phyloP scores from a whole-genome alignment of 208 protist species.

The Paratrypanosoma confusum region DNA sequence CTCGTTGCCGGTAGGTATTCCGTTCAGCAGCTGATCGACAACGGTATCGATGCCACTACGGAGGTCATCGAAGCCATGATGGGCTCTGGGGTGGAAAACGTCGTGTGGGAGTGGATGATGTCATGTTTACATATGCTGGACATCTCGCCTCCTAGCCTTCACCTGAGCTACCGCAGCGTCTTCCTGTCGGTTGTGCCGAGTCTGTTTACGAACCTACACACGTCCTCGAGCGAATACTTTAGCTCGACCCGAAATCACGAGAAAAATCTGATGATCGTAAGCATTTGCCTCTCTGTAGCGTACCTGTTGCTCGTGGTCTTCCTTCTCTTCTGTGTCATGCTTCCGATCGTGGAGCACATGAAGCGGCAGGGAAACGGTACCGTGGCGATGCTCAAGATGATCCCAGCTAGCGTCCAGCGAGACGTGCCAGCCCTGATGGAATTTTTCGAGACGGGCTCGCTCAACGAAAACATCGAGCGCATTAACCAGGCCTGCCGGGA shows the following conservation, averaged over 20 bases:
- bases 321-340: constrained; percentile 3
- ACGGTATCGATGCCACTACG: background rate
- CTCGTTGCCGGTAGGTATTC: background rate
- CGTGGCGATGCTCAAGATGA: constrained; percentile 19
- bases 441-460: constrained; percentile 13
- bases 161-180: background rate
- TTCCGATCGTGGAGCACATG: constrained; percentile 4
- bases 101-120: constrained; percentile 6
- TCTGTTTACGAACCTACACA: background rate
- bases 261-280: background rate
- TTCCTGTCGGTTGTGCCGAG: background rate
- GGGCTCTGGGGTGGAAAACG: constrained; percentile 6
- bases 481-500: constrained; percentile 5
- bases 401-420: constrained; percentile 7
- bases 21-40: constrained; percentile 3
- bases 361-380: constrained; percentile 11
- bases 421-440: constrained; percentile 15
- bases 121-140: constrained; percentile 2
- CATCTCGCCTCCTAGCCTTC: background rate
- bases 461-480: constrained; percentile 9
- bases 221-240: background rate
- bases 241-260: background rate
- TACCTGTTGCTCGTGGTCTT: background rate
- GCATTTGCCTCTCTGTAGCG: background rate
- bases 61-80: constrained; percentile 3